Evolutionary conservation across 2,329 filamentous ascomycete species (phyloP).

Genomic region (Pseudogymnoascus pannorum): DNA sequence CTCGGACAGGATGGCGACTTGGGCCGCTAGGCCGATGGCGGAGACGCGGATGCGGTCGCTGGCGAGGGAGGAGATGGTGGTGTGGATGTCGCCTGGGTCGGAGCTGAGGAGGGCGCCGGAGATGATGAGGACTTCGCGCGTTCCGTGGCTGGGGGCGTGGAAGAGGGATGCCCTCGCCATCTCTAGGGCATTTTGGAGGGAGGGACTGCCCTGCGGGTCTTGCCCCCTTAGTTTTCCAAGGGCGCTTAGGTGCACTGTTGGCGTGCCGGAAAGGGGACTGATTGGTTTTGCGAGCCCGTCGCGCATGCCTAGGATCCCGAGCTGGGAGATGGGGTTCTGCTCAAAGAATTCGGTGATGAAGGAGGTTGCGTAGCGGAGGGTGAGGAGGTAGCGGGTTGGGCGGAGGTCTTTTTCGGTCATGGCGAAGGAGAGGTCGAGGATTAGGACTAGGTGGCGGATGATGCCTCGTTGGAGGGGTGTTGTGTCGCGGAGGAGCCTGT

Average conservation of each 20-base stretch:
- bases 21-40: slow-evolving; percentile 83
- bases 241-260: slow-evolving; percentile 75
- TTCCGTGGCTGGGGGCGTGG: slow-evolving; percentile 88
- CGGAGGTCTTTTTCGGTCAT: slow-evolving; percentile 95
- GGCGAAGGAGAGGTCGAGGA: slow-evolving; percentile 85
- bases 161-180: slow-evolving; percentile 91
- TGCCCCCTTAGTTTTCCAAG: slow-evolving; percentile 59
- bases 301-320: slow-evolving; percentile 86
- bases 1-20: slow-evolving; percentile 86
- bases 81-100: slow-evolving; percentile 91
- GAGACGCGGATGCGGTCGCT: slow-evolving; percentile 78
- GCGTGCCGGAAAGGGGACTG: slow-evolving; percentile 86
- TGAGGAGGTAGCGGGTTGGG: slow-evolving; percentile 77
- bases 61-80: slow-evolving; percentile 73
- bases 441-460: slow-evolving; percentile 88
- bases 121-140: slow-evolving; percentile 83
- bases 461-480: slow-evolving; percentile 94
- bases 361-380: slow-evolving; percentile 72
- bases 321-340: slow-evolving; percentile 95
- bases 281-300: slow-evolving; percentile 82
- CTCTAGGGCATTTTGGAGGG: slow-evolving; percentile 89
- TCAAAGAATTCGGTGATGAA: slow-evolving; percentile 96
- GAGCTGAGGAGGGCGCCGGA: slow-evolving; percentile 85
- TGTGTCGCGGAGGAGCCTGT: slow-evolving; percentile 79
- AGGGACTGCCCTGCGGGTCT: slow-evolving; percentile 68